These are phyloP conservation scores for Sclerospora graminicola DNA, from an alignment of 352 stramenopile genomes.

Conservation along the genomic window DNA sequence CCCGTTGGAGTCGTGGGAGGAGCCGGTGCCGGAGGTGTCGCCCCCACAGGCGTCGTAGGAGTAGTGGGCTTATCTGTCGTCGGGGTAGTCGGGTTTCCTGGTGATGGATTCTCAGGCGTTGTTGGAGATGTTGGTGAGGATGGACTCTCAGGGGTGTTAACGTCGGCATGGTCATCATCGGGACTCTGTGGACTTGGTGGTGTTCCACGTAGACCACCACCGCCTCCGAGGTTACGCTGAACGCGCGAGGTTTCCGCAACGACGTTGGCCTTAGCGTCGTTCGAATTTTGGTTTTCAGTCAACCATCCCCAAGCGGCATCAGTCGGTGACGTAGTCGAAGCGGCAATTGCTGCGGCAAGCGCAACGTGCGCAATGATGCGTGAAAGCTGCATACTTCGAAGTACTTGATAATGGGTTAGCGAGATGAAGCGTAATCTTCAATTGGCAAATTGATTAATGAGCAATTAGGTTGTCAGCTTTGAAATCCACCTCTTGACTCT, in stretches of 20 bases:
- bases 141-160: too few relatives aligned
- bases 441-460: slow-evolving; percentile 30
- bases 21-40: too few relatives aligned
- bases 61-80: too few relatives aligned
- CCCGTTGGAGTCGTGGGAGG: too few relatives aligned
- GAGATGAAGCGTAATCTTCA: slow-evolving; percentile 11
- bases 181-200: slow-evolving; percentile 1
- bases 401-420: background rate
- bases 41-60: too few relatives aligned
- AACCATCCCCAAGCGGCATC: slow-evolving; percentile 11
- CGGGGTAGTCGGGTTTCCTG: too few relatives aligned
- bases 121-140: too few relatives aligned
- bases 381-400: slow-evolving; percentile 23
- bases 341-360: slow-evolving; percentile 14
- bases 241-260: slow-evolving; percentile 3
- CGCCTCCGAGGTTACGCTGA: slow-evolving; percentile 12
- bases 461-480: background rate
- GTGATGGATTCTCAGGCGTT: too few relatives aligned
- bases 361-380: slow-evolving; percentile 21
- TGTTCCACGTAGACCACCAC: slow-evolving; percentile 13
- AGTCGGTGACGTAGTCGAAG: slow-evolving; percentile 8
- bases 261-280: slow-evolving; percentile 6
- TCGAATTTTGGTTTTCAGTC: background rate
- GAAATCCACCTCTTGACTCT: too few relatives aligned
- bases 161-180: background rate